Evolutionary conservation across 805 yeast genomes (phyloP).

Genomic region (Suhomyces emberorum): DNA sequence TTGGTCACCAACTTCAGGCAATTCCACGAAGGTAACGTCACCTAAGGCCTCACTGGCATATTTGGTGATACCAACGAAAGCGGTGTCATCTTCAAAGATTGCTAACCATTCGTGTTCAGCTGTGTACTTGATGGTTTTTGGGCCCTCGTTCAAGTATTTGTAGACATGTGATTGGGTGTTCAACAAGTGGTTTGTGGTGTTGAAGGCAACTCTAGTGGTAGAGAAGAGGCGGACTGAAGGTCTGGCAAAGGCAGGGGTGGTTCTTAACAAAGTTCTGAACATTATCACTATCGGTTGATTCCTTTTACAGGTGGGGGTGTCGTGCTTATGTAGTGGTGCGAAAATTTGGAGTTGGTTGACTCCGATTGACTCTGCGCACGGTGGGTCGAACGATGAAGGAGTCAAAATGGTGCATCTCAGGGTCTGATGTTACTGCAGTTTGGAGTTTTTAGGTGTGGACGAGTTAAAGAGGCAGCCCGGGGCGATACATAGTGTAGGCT

Average conservation of each 20-base stretch:
- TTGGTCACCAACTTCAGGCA: slow-evolving; percentile 68
- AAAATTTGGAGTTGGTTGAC: neutral
- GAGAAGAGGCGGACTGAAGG: slow-evolving; percentile 10
- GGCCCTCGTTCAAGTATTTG: slow-evolving; percentile 41
- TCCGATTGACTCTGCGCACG: slow-evolving; percentile 1
- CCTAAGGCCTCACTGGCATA: slow-evolving; percentile 97
- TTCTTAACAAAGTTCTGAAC: slow-evolving; percentile 12
- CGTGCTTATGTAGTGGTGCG: neutral
- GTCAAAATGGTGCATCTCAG: too few relatives aligned
- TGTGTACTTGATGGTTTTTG: slow-evolving; percentile 63
- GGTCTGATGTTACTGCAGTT: too few relatives aligned
- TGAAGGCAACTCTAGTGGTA: slow-evolving; percentile 13
- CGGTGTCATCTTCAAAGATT: slow-evolving; percentile 73
- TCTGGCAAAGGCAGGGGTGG: slow-evolving; percentile 5
- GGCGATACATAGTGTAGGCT: too few relatives aligned
- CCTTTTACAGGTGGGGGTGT: neutral
- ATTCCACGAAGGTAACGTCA: slow-evolving; percentile 91
- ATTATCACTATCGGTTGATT: slow-evolving; percentile 1
- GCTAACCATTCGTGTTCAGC: slow-evolving; percentile 95
- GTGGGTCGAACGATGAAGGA: neutral
- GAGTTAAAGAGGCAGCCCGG: too few relatives aligned
- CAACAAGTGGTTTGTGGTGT: slow-evolving; percentile 32
- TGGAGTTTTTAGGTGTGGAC: too few relatives aligned
- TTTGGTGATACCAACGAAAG: slow-evolving; percentile 86
- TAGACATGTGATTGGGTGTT: slow-evolving; percentile 37